Conservation (phyloP, 345 rosid genomes). For the Brassica juncea region DNA sequence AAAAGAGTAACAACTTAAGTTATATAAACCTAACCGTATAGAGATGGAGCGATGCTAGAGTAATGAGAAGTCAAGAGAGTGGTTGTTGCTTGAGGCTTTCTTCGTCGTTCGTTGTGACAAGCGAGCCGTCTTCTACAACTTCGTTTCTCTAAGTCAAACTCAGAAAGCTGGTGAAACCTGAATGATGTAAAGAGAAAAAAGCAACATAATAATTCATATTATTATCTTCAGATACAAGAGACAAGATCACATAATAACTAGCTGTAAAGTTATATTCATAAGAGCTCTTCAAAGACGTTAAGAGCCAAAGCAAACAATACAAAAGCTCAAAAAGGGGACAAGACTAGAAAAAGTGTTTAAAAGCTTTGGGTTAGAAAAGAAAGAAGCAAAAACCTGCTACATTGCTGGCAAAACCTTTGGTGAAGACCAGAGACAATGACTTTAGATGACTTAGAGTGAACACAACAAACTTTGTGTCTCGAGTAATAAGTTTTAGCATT, state of each 20-base stretch:
- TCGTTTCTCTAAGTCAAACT: constrained; percentile 83
- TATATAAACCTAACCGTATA: constrained; percentile 50
- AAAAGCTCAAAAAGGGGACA: constrained; percentile 11
- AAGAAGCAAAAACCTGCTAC: constrained; percentile 68
- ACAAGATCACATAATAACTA: constrained; percentile 21
- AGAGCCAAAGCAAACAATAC: constrained; percentile 25
- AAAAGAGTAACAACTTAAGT: background rate
- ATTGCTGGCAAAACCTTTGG: constrained; percentile 98
- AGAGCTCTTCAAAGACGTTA: constrained; percentile 34
- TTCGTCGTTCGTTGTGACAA: constrained; percentile 83
- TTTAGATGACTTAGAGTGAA: constrained; percentile 78
- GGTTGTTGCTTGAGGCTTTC: constrained; percentile 67
- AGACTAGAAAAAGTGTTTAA: constrained; percentile 16
- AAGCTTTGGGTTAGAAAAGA: constrained; percentile 12
- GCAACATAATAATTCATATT: constrained; percentile 14
- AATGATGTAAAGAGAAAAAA: constrained; percentile 31
- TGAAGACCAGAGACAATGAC: constrained; percentile 79
- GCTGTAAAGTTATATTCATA: constrained; percentile 30
- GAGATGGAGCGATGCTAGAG: constrained; percentile 50
- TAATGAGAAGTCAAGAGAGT: constrained; percentile 50
- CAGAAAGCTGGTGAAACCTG: constrained; percentile 91
- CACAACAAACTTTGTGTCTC: constrained; percentile 82
- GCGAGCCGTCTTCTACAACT: constrained; percentile 92
- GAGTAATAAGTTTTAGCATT: constrained; percentile 86
- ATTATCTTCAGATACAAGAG: constrained; percentile 21